These are phyloP conservation scores for Rickenella mellea DNA, from an alignment of 768 basidiomycete species.

Conservation along the genomic window DNA sequence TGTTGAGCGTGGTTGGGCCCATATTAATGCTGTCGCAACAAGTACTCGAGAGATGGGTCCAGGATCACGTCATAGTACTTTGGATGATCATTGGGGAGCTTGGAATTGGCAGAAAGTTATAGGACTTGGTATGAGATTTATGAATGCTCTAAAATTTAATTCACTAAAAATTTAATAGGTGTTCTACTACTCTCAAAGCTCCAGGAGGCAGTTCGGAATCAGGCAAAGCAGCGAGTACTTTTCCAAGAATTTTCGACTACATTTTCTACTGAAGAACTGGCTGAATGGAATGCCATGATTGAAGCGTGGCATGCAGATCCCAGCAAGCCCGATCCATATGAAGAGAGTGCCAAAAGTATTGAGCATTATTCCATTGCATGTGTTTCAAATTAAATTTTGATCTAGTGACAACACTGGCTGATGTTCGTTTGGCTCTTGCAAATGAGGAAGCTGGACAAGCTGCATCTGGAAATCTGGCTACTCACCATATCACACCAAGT, in stretches of 20 bases:
- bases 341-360: background rate
- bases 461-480: background rate
- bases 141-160: background rate
- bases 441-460: background rate
- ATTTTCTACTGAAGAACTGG: background rate
- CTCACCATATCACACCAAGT: background rate
- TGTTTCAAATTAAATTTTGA: background rate
- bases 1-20: constrained; percentile 21
- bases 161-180: background rate
- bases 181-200: background rate
- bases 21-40: constrained; percentile 15
- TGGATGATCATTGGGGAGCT: constrained; percentile 17
- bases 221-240: background rate
- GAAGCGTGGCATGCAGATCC: background rate
- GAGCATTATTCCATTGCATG: background rate
- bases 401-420: background rate
- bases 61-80: constrained; percentile 14
- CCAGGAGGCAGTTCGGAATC: background rate
- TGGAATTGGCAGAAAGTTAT: constrained; percentile 22
- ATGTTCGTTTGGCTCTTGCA: background rate
- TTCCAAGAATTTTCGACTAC: background rate
- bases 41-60: constrained; percentile 28
- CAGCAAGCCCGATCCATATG: background rate
- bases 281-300: background rate
- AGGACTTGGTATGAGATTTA: background rate